Base-by-base conservation (phyloP, 306 rosid genomes). In the Mucuna pruriens region DNA sequence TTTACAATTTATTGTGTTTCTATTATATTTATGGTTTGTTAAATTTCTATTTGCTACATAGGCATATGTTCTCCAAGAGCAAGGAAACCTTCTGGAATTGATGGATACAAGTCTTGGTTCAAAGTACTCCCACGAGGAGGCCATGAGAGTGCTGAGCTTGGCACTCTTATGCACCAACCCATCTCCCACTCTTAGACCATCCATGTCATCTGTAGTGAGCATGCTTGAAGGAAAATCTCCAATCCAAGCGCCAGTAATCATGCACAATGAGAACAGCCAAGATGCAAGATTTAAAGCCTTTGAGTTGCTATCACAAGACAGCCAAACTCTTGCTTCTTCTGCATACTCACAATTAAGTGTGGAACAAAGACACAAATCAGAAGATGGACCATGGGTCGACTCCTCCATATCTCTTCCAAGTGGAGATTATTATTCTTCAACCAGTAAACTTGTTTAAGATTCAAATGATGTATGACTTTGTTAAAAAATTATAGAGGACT, bases 21-120 rank as follows among this genome's bases (percentile, higher is more conserved):
- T 49, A 29, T 20, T 84, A 45, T 25, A 36, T 66, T 36, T 23
- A 65, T 36, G 57, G 36, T 29, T 68, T 49, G 16, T 7, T 46
- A 40, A 73, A 29, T 61, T 75, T 84, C 55, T 77, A 44, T 31
- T 57, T 8, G 20, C 33, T 67, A n/a, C 2, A 31, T 44, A 90
- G 97, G 96, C 97, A 25, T 93, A 81, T 42, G 97, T 88, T 38
- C 90, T 85, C 31, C 91, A 94, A 90, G 98, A 94, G 83, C 92
- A 94, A 87, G 97, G 98, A 79, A 89, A 87, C 64, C 86, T 94
- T 34, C 76, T 91, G 38, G 95, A 91, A 26, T 80, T 94, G 16
- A 91, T 90, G 57, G 97, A 94, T 82, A 90, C 92, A 23, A 83
- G 58, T 71, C 92, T 91, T 17, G 93, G 86, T 63, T 86, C 91